Evolutionary conservation across 1,284 basidiomycete genomes (phyloP), one percentile per base, ranked within the genome.

Genomic region (Microbotryum silenes-acaulis): DNA sequence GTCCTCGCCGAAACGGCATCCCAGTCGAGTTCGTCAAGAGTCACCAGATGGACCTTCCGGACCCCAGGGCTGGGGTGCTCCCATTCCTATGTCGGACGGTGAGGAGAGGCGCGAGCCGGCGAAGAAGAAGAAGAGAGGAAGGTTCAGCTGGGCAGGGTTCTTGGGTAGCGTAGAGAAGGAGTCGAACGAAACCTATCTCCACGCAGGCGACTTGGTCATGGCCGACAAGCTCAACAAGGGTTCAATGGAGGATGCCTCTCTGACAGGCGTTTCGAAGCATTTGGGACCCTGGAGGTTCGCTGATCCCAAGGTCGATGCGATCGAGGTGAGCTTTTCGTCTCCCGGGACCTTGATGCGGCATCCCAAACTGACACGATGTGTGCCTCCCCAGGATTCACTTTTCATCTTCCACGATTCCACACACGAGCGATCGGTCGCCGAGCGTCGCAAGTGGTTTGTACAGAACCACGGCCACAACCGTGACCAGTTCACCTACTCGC

Each of bases 261-360:
- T 42, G 16, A 42, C 16, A 16, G 37, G 7, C 0, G 51, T 66
- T 6, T 44, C 33, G 31, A 58, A 37, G 21, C 45, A 56, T 53
- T 46, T 77, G 0, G 77, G 77, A 8, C 74, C 76, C 1, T 77
- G 74, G 74, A 72, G 75, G 46, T 78, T 77, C 55, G 63, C 68
- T 1, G 74, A 76, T 54, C 73, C 74, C 6, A 68, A 66, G 1
- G 70, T 73, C 4, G 77, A 78, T 62, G 73, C 75, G 60, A 68
- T 76, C 45, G 77, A 78, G 62, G 71, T 70, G 48, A 48, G 65
- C 23, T 5, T 21, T 7, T 10, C 31, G 4, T 29, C 21, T 8
- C 48, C 56, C 21, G 16, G 20, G n/a, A 14, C 27, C 3, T 29
- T 45, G 49, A 25, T 60, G 2, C 10, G 18, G 33, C 16, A 29